Evolutionary conservation across 805 yeast genomes (phyloP), one percentile per base, ranked within the genome.

Genomic region (Hanseniaspora taiwanica): DNA sequence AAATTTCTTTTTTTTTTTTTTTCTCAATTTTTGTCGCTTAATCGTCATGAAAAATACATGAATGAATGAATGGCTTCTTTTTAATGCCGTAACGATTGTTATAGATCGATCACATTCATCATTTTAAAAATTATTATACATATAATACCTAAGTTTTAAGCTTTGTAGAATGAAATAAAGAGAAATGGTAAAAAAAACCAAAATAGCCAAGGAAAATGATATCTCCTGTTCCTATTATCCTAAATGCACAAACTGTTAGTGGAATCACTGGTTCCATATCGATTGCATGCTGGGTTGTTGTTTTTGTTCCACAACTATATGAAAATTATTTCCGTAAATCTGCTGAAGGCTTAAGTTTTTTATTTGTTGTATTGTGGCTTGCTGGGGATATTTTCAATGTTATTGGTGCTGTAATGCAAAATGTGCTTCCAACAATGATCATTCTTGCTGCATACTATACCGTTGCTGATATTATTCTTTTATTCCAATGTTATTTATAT

Each of bases 251-350:
- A 47, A 82, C 82, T 14, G 74, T 81, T 16, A 76, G 85, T 52
- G 91, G 89, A 6, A 79, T 82, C 42, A 34, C 55, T 8, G 66
- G 82, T 21, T 84, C 94, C 10, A 85, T 91, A 27, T 89, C 97
- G 16, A 74, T 89, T 36, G 94, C 96, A 13, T 91, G 96, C 58
- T 89, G 98, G 98, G 80, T 91, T 44, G 87, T 91, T 37, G 98
- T 89, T 14, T 89, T 91, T 66, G 93, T 94, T 29, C 97, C 97
- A 9, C 97, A 89, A 56, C 81, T 91, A 35, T 87, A 85, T 59
- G 96, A 91, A 55, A 89, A 87, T 57, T 86, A 83, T 54, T 69
- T 71, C 45, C 66, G 97, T 53, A 78, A 83, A 58, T 76, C 86
- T 27, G 77, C 94, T 6, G 96, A 91, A 41, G 96, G 97, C 5